Evolutionary conservation across 2,329 filamentous ascomycete species (phyloP), one percentile per base, ranked within the genome.

Genomic region (Chaetomiaceae sp.): DNA sequence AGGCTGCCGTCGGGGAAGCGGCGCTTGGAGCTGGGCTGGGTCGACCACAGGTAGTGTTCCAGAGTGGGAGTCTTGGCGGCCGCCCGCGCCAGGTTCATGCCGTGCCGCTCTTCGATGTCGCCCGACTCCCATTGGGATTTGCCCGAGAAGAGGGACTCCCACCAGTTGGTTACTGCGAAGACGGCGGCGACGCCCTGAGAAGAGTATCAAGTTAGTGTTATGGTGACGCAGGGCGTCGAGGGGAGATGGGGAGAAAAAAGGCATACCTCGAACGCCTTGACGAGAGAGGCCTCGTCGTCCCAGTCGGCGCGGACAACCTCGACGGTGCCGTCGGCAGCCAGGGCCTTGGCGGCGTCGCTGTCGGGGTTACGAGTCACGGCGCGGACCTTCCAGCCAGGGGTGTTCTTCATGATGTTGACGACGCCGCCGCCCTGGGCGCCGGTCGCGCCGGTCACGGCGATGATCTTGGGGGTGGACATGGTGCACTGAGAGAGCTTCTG

Each of bases 1-100:
- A 49, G 37, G 17, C 8, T 29, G 36, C 37, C 37, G 27, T 31
- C 27, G 17, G 36, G 19, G 27, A 42, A 33, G 25, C 12, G 5
- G 37, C 25, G 25, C 37, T 49, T 42, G 23, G 47, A 15, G 17
- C 37, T 49, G 12, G 47, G 47, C 37, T 31, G 36, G 4, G 47
- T 49, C 12, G 36, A 40, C 47, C 47, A 49, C 2, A 49, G 23
- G 37, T 49, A 49, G 47, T 49, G 47, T 37, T 49, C 47, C 25
- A 49, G 36, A 14, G 47, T 40, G 14, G 47, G 37, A 25, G 37
- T 49, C 5, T 15, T 20, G 4, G 47, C 47, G 25, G 47, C 47
- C 20, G 47, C 47, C 9, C 47, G 47, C 20, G 47, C 47, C 23
- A 49, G 47, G 47, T 49, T 49, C 36, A 49, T 49, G 25, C 47